Conservation (phyloP, 306 rosid genomes). For the Argentina anserina region DNA sequence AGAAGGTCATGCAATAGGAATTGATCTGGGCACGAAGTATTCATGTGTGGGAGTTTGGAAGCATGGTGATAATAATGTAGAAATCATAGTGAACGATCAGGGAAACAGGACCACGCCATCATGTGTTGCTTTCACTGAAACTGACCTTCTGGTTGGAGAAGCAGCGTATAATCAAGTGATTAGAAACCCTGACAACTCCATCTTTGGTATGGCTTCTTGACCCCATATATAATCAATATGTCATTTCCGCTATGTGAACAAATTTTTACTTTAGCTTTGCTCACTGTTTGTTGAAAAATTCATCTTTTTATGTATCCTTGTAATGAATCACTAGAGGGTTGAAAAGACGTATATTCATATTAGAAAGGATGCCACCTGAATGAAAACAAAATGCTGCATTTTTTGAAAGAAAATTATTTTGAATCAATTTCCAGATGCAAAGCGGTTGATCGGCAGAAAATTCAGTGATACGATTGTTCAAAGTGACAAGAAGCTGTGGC, state of each 20-base stretch:
- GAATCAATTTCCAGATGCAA: not conserved
- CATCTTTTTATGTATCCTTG: not conserved
- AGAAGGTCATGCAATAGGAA: not conserved
- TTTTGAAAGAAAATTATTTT: not conserved
- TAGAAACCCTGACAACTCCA: not conserved
- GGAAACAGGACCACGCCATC: not conserved
- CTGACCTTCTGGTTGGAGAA: not conserved
- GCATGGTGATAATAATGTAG: not conserved
- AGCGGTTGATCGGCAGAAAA: not conserved
- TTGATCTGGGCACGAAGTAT: not conserved
- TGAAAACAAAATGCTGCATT: not conserved
- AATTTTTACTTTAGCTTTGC: no score
- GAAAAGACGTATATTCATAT: not conserved
- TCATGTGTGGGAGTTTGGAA: not conserved
- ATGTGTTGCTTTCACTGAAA: not conserved
- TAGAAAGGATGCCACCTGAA: not conserved
- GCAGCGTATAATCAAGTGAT: not conserved
- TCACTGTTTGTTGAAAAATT: no score
- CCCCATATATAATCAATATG: no score
- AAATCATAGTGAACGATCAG: not conserved
- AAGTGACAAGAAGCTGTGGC: not conserved
- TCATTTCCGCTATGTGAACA: no score
- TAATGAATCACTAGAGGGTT: not conserved
- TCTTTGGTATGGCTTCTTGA: not conserved
- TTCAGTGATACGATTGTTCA: not conserved